phyloP scores from a whole-genome alignment of 805 yeast species.

The Debaryomyces prosopidis region DNA sequence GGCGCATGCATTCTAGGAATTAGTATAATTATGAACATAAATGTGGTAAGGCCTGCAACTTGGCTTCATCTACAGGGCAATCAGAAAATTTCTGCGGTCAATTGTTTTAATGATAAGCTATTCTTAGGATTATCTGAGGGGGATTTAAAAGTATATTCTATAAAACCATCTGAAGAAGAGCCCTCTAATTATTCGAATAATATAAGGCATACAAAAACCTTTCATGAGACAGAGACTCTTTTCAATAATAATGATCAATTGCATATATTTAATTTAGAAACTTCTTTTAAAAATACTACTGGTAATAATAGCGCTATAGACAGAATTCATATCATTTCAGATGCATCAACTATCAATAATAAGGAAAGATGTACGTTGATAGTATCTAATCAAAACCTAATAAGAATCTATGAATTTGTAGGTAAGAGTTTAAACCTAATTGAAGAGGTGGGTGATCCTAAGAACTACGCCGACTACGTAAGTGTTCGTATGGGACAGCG shows the following conservation, averaged over 20 bases:
- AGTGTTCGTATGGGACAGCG: conserved; percentile 16
- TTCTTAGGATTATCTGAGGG: conserved; percentile 38
- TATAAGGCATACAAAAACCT: conserved; percentile 16
- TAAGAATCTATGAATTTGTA: conserved; percentile 28
- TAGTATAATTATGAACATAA: conserved; percentile 31
- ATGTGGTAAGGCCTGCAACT: conserved; percentile 37
- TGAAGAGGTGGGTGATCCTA: conserved; percentile 26
- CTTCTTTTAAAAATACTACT: conserved; percentile 20
- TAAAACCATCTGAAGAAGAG: conserved; percentile 12
- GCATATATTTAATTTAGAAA: conserved; percentile 17
- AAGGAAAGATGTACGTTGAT: conserved; percentile 23
- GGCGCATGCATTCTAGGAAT: background rate
- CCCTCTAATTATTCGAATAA: conserved; percentile 5
- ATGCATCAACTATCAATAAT: conserved; percentile 17
- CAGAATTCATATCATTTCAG: conserved; percentile 7
- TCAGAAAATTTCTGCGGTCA: conserved; percentile 24
- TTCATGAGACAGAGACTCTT: conserved; percentile 21
- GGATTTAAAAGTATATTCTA: conserved; percentile 28
- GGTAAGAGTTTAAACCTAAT: conserved; percentile 36
- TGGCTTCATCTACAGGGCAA: conserved; percentile 28
- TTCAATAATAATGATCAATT: conserved; percentile 20
- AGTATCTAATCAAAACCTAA: conserved; percentile 21
- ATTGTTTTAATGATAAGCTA: conserved; percentile 16
- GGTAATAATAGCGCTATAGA: conserved; percentile 17
- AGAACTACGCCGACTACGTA: conserved; percentile 15